phyloP scores from a whole-genome alignment of 2,329 filamentous ascomycete species.

The Pseudogymnoascus sp. region DNA sequence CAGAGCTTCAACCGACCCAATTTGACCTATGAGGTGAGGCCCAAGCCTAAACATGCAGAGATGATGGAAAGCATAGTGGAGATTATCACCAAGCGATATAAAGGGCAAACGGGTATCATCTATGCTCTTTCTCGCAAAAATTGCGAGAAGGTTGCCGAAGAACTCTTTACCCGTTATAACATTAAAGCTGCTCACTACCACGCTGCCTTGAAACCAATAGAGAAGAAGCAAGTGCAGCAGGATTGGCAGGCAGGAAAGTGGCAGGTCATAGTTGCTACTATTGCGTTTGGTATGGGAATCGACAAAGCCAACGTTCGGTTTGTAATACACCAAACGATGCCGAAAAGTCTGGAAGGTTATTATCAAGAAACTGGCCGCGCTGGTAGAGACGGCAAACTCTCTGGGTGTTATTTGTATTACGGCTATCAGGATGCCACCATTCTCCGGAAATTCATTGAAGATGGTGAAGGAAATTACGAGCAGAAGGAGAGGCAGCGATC shows the following conservation, averaged over 20 bases:
- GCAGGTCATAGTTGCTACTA: constrained; percentile 93
- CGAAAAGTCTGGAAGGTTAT: constrained; percentile 94
- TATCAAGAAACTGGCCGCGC: constrained; percentile 97
- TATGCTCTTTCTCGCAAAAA: constrained; percentile 83
- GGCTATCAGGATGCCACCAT: constrained; percentile 68
- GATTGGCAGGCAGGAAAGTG: constrained; percentile 73
- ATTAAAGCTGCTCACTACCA: constrained; percentile 83
- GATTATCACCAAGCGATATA: constrained; percentile 66
- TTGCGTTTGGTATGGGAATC: constrained; percentile 99
- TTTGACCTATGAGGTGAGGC: constrained; percentile 75
- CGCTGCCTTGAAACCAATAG: constrained; percentile 61
- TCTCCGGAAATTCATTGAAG: constrained; percentile 73
- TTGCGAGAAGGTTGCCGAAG: constrained; percentile 71
- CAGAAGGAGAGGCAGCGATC: constrained; percentile 78
- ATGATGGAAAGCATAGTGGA: constrained; percentile 43
- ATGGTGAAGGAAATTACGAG: constrained; percentile 66
- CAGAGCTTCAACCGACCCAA: constrained; percentile 98
- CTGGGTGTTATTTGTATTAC: constrained; percentile 87
- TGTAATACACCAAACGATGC: constrained; percentile 86
- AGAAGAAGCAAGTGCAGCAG: constrained; percentile 66
- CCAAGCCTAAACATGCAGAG: constrained; percentile 57
- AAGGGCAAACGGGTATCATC: constrained; percentile 74
- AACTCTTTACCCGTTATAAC: constrained; percentile 51
- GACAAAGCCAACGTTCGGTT: constrained; percentile 96
- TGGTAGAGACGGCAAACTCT: constrained; percentile 79